Percentiles rank a stretch among this genome's conserved stretches.
Evolutionary conservation across 2,329 filamentous ascomycete species (phyloP).

Genomic region (Pyrenophora tritici-repentis): DNA sequence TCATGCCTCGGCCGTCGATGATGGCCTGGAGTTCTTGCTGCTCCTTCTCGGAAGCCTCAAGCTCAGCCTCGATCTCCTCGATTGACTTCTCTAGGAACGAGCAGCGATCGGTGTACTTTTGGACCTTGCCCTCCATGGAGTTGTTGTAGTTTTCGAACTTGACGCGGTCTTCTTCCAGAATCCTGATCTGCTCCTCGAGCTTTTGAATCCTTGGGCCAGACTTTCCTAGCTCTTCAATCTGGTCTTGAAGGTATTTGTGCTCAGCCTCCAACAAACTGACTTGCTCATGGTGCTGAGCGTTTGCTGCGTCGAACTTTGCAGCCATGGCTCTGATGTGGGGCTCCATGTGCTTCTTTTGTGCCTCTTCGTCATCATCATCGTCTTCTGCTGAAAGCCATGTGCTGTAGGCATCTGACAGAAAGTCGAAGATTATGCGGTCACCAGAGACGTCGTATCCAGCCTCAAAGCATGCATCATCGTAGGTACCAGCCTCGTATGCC

Average conservation of each 20-base stretch:
- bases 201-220: constrained; percentile 81
- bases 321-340: constrained; percentile 91
- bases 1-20: constrained; percentile 91
- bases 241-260: constrained; percentile 76
- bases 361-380: constrained; percentile 79
- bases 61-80: constrained; percentile 80
- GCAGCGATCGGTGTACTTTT: constrained; percentile 84
- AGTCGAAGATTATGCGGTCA: constrained; percentile 93
- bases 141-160: constrained; percentile 97
- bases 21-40: constrained; percentile 77
- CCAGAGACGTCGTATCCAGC: constrained; percentile 84
- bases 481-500: constrained; percentile 74
- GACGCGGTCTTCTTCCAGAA: constrained; percentile 89
- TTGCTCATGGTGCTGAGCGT: constrained; percentile 82
- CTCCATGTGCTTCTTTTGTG: constrained; percentile 67
- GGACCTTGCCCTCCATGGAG: constrained; percentile 78
- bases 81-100: constrained; percentile 85
- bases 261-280: constrained; percentile 85
- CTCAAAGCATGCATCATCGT: constrained; percentile 88
- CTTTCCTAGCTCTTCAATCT: constrained; percentile 89
- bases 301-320: constrained; percentile 80
- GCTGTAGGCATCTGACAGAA: constrained; percentile 84
- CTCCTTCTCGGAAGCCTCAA: constrained; percentile 81
- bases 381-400: constrained; percentile 87
- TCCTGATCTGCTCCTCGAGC: constrained; percentile 86